Percentiles rank a stretch among this genome's conserved stretches.
Conservation (phyloP, 2,329 filamentous ascomycete genomes). For the Paracorniculantispora psalliotae region DNA sequence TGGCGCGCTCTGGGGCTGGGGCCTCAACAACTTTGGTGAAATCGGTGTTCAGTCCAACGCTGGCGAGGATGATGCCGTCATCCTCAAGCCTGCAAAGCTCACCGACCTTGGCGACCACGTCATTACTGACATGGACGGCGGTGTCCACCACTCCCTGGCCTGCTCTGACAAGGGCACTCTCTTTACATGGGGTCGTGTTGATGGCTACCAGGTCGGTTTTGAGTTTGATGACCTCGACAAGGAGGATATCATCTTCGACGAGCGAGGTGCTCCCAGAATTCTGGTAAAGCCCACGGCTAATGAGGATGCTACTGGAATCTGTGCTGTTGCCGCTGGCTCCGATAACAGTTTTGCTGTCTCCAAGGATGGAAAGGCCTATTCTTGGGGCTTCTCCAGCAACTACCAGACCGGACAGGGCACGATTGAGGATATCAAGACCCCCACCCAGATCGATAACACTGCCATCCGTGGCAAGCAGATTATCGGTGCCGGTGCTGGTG, state of each 20-base stretch:
- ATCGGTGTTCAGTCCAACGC: conserved; percentile 60
- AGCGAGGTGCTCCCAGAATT: conserved; percentile 59
- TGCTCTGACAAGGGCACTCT: conserved; percentile 53
- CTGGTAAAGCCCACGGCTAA: conserved; percentile 41
- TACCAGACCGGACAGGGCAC: conserved; percentile 76
- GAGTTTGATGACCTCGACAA: conserved; percentile 44
- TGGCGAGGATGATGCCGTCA: conserved; percentile 53
- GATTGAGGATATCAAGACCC: conserved; percentile 72
- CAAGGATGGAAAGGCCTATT: conserved; percentile 65
- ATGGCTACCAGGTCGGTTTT: conserved; percentile 51
- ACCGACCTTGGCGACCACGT: conserved; percentile 56
- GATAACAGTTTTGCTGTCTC: conserved; percentile 73
- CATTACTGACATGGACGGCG: conserved; percentile 66
- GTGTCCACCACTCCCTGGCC: conserved; percentile 68
- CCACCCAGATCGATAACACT: conserved; percentile 79
- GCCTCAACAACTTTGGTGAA: conserved; percentile 82
- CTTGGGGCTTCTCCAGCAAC: conserved; percentile 76
- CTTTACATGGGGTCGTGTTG: conserved; percentile 56
- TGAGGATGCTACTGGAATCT: conserved; percentile 49
- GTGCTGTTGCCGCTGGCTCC: conserved; percentile 55
- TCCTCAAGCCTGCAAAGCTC: conserved; percentile 67
- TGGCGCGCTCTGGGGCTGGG: conserved; percentile 74
- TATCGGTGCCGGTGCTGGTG: conserved; percentile 76
- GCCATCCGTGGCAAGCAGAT: conserved; percentile 72
- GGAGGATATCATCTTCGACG: conserved; percentile 58